Conservation (phyloP, 129 eudicot species). For the Scalesia atractyloides region DNA sequence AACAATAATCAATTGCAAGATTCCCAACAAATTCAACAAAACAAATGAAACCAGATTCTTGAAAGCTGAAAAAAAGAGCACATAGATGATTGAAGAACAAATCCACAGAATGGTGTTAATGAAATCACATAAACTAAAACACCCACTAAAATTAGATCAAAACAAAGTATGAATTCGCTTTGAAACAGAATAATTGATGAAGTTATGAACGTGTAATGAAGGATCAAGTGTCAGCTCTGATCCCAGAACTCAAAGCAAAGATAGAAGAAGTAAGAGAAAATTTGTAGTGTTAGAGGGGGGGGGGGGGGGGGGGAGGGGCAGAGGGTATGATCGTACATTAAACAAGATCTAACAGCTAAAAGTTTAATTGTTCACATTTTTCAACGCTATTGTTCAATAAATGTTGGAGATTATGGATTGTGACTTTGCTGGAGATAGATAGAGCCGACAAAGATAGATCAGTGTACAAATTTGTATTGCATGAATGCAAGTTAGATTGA, state of each 20-base stretch:
- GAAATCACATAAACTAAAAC: slow-evolving; percentile 8
- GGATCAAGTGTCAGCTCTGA: slow-evolving; percentile 27
- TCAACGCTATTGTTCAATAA: slow-evolving; percentile 35
- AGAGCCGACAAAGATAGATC: slow-evolving; percentile 7
- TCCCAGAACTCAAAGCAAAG: slow-evolving; percentile 45
- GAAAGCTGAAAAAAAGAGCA: slow-evolving; percentile 5
- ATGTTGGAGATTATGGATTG: slow-evolving; percentile 28
- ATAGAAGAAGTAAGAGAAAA: slow-evolving; percentile 14
- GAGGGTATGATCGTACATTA: slow-evolving; percentile 25
- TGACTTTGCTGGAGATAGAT: not conserved
- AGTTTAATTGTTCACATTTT: slow-evolving; percentile 38
- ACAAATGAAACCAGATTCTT: not conserved
- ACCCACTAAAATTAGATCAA: not conserved
- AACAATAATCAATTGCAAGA: too few relatives aligned
- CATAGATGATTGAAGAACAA: slow-evolving; percentile 14
- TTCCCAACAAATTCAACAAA: not conserved
- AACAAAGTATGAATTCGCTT: slow-evolving; percentile 5
- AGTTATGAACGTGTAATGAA: slow-evolving; percentile 13
- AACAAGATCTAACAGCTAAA: slow-evolving; percentile 37
- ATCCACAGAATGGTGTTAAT: slow-evolving; percentile 17
- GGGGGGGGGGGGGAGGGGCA: slow-evolving; percentile 28
- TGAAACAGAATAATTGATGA: not conserved
- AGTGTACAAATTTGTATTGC: not conserved
- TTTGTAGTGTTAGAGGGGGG: slow-evolving; percentile 35
- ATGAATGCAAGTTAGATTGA: not conserved